A percentile compares a stretch with the other conserved stretches of the same genome.
Evolutionary conservation across 2,329 filamentous ascomycete genomes (phyloP).

Genomic region (Fusarium longipes): DNA sequence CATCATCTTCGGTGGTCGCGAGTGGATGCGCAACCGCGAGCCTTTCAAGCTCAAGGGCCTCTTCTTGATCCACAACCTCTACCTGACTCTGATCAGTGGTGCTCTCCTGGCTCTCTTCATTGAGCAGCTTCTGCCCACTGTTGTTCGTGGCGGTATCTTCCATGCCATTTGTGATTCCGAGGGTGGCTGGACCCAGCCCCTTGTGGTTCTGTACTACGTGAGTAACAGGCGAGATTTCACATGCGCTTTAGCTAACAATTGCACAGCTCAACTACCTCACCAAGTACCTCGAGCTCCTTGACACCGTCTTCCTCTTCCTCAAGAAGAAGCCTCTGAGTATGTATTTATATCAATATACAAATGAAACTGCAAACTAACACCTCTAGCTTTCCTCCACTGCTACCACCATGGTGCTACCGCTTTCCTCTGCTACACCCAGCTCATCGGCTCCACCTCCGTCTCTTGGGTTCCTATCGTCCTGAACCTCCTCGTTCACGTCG

Average conservation of each 20-base stretch:
- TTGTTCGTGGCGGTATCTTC: conserved; percentile 86
- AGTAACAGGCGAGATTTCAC: conserved; percentile 50
- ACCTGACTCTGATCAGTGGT: conserved; percentile 87
- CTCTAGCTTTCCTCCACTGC: conserved; percentile 91
- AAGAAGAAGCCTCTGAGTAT: conserved; percentile 96
- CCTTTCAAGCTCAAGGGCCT: conserved; percentile 87
- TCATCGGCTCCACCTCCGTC: conserved; percentile 90
- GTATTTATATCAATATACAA: conserved; percentile 17
- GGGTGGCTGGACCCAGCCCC: conserved; percentile 92
- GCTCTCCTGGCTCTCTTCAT: conserved; percentile 85
- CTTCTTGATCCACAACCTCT: conserved; percentile 97
- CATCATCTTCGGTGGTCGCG: conserved; percentile 91
- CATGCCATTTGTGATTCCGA: conserved; percentile 82
- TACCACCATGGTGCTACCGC: conserved; percentile 98
- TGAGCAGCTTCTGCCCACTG: conserved; percentile 88
- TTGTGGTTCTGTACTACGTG: conserved; percentile 98
- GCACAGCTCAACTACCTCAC: conserved; percentile 93
- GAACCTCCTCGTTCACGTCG: conserved; percentile 93
- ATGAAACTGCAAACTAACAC: conserved; percentile 45
- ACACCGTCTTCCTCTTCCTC: conserved; percentile 96
- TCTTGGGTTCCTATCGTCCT: conserved; percentile 95
- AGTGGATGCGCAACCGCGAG: conserved; percentile 88
- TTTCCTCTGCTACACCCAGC: conserved; percentile 96
- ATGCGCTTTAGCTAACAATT: conserved; percentile 26
- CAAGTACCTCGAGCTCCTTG: conserved; percentile 95